phyloP scores from a whole-genome alignment of 2,329 filamentous ascomycete genomes.

The Neopestalotiopsis clavispora region DNA sequence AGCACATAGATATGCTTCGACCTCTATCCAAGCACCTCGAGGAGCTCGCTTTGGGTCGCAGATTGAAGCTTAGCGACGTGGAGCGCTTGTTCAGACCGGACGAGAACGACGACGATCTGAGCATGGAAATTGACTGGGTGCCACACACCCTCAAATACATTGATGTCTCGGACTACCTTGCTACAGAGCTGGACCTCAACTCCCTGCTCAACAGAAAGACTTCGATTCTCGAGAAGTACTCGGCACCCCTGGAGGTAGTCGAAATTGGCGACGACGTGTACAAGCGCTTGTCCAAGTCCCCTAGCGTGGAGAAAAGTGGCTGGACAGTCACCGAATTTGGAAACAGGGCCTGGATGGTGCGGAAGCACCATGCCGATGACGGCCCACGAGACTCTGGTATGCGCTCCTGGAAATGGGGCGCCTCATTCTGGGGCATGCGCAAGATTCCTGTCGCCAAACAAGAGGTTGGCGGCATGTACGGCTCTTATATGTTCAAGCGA shows the following conservation, averaged over 20 bases:
- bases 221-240: constrained; percentile 61
- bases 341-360: constrained; percentile 69
- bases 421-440: constrained; percentile 82
- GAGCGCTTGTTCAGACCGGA: constrained; percentile 66
- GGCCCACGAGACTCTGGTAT: constrained; percentile 58
- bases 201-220: constrained; percentile 56
- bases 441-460: constrained; percentile 91
- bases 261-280: constrained; percentile 75
- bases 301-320: constrained; percentile 64
- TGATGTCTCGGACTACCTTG: constrained; percentile 75
- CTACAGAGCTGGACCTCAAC: constrained; percentile 63
- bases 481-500: constrained; percentile 69
- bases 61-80: constrained; percentile 69
- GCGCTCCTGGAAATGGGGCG: constrained; percentile 82
- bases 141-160: constrained; percentile 73
- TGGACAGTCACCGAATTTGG: constrained; percentile 77
- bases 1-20: constrained; percentile 67
- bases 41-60: constrained; percentile 75
- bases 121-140: constrained; percentile 47
- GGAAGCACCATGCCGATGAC: constrained; percentile 45
- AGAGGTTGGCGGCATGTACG: constrained; percentile 94
- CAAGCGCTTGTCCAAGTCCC: constrained; percentile 66
- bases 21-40: constrained; percentile 75
- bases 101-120: constrained; percentile 35
- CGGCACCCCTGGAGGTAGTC: constrained; percentile 75